A percentile compares a stretch with the other conserved stretches of the same genome.
These are phyloP conservation scores for Skeletonema potamos DNA, from an alignment of 108 stramenopile genomes.

Conservation along the genomic window DNA sequence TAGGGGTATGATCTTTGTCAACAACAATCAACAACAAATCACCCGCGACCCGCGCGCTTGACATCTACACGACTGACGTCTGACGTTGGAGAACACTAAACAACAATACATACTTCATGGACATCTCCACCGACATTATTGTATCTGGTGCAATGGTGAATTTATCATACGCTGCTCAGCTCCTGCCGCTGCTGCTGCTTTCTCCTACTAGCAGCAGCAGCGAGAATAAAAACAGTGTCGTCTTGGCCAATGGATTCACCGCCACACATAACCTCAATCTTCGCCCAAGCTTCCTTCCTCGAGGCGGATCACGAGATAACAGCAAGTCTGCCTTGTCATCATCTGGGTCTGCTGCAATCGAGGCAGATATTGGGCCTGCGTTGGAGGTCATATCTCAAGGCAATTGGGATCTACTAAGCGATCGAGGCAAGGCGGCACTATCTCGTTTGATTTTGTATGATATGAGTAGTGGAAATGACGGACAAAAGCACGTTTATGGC, in stretches of 20 bases:
- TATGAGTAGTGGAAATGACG: slow-evolving; percentile 16
- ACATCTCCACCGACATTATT: too few species aligned
- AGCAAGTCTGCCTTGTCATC: background rate
- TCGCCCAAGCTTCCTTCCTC: background rate
- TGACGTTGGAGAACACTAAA: too few species aligned
- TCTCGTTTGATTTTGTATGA: slow-evolving; percentile 60
- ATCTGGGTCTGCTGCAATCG: background rate
- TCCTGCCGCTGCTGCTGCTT: background rate
- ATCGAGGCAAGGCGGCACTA: slow-evolving; percentile 63
- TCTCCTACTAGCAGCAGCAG: background rate
- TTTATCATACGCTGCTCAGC: slow-evolving; percentile 1
- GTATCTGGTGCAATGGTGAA: background rate
- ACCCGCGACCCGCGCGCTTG: too few species aligned
- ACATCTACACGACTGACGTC: too few species aligned
- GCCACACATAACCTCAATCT: background rate
- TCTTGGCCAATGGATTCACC: slow-evolving; percentile 7
- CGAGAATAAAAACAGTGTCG: background rate
- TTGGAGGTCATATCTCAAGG: slow-evolving; percentile 38
- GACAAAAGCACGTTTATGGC: slow-evolving; percentile 84
- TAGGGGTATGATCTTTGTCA: too few species aligned
- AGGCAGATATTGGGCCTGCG: slow-evolving; percentile 27
- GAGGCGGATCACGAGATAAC: slow-evolving; percentile 7
- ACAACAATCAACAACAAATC: too few species aligned
- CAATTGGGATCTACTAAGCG: slow-evolving; percentile 70
- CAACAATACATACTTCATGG: too few species aligned